A percentile compares a stretch with the other conserved stretches of the same genome.
phyloP scores from a whole-genome alignment of 768 basidiomycete species.

The Russula sp. region DNA sequence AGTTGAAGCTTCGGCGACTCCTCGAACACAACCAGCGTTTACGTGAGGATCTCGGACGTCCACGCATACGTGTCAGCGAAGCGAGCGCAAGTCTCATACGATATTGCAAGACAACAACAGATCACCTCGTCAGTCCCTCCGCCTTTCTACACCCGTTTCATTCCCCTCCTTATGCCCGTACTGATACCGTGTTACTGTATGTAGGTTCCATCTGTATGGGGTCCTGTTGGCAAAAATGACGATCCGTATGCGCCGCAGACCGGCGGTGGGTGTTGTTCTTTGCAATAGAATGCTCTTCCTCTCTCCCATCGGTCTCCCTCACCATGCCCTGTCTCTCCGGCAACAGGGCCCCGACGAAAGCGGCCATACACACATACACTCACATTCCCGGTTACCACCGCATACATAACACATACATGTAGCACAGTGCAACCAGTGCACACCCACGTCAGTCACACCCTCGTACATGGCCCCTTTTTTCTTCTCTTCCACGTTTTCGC shows the following conservation, averaged over 20 bases:
- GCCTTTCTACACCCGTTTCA: background rate
- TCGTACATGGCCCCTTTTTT: constrained; percentile 1
- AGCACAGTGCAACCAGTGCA: constrained; percentile 19
- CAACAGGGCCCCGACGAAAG: background rate
- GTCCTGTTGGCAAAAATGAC: constrained; percentile 84
- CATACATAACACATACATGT: constrained; percentile 18
- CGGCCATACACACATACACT: constrained; percentile 7
- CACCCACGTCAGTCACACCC: constrained; percentile 17
- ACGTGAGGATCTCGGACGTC: constrained; percentile 68
- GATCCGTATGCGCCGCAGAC: constrained; percentile 82
- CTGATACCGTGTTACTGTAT: constrained; percentile 18
- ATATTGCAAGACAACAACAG: constrained; percentile 71
- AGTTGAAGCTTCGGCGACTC: constrained; percentile 75
- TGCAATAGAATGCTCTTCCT: constrained; percentile 20
- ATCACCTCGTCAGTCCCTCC: constrained; percentile 54
- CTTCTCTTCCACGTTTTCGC: background rate
- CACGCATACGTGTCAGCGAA: constrained; percentile 69
- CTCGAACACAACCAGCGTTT: constrained; percentile 73
- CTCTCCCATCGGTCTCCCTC: constrained; percentile 1
- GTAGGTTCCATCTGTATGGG: constrained; percentile 96
- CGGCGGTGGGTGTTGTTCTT: constrained; percentile 23
- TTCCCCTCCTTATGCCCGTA: constrained; percentile 21
- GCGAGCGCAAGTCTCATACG: constrained; percentile 68
- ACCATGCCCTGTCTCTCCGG: background rate
- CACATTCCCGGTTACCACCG: constrained; percentile 14